phyloP scores from a whole-genome alignment of 2,329 filamentous ascomycete genomes.

The Fusarium continuum region DNA sequence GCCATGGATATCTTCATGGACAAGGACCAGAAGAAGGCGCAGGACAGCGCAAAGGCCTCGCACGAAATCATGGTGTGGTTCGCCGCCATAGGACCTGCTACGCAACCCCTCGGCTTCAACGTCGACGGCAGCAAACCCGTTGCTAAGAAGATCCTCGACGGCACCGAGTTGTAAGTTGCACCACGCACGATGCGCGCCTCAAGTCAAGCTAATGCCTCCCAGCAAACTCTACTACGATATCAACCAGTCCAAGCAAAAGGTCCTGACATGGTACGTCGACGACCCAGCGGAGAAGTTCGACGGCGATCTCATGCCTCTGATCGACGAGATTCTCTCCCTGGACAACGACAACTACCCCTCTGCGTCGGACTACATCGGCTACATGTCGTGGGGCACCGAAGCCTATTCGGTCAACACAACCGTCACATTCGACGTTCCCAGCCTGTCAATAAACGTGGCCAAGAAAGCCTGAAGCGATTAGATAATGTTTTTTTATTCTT shows the following conservation, averaged over 20 bases:
- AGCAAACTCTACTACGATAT: constrained; percentile 53
- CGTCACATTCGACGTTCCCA: constrained; percentile 59
- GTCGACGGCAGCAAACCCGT: constrained; percentile 43
- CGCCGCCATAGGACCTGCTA: constrained; percentile 55
- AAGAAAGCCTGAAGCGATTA: constrained; percentile 9
- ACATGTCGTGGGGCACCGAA: constrained; percentile 62
- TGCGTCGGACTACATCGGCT: constrained; percentile 58
- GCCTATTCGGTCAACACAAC: constrained; percentile 54
- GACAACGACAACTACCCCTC: constrained; percentile 50
- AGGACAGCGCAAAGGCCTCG: constrained; percentile 52
- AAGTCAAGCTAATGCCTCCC: constrained; percentile 3
- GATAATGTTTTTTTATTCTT: background rate
- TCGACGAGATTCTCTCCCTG: constrained; percentile 52
- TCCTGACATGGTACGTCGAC: constrained; percentile 60
- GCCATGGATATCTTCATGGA: constrained; percentile 69
- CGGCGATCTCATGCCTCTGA: constrained; percentile 57
- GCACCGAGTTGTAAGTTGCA: constrained; percentile 54
- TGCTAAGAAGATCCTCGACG: constrained; percentile 51
- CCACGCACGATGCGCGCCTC: background rate
- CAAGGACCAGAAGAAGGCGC: constrained; percentile 51
- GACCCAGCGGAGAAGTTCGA: constrained; percentile 52
- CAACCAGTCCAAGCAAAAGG: constrained; percentile 54
- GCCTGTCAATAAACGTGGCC: constrained; percentile 50
- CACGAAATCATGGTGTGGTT: constrained; percentile 69
- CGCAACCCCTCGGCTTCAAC: constrained; percentile 58